Conservation (phyloP, 208 protist genomes). For the Borovskyia barvae region DNA sequence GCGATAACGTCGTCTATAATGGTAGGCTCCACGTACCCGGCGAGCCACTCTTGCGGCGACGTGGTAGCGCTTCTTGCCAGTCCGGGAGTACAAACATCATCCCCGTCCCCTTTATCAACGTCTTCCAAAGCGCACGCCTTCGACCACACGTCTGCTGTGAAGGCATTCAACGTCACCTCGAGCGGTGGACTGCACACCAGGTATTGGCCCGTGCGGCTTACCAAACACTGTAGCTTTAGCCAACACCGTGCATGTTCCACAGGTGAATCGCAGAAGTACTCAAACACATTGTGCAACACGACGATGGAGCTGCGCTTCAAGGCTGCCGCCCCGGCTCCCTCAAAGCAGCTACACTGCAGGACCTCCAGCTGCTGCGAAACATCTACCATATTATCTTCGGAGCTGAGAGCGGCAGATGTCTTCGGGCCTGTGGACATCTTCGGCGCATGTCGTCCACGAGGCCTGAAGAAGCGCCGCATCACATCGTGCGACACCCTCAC, state of each 20-base stretch:
- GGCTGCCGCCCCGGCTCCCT: slow-evolving; percentile 34
- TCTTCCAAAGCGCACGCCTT: slow-evolving; percentile 8
- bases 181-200: slow-evolving; percentile 64
- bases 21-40: slow-evolving; percentile 25
- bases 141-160: slow-evolving; percentile 9
- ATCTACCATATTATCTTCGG: neutral
- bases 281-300: slow-evolving; percentile 88
- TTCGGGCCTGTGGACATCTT: neutral
- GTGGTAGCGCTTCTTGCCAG: neutral
- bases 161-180: slow-evolving; percentile 38
- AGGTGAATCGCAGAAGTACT: slow-evolving; percentile 62
- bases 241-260: slow-evolving; percentile 65
- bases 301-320: slow-evolving; percentile 52
- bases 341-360: slow-evolving; percentile 69
- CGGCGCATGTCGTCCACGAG: slow-evolving; percentile 16
- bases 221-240: slow-evolving; percentile 50
- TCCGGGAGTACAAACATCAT: neutral
- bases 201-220: slow-evolving; percentile 42
- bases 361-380: slow-evolving; percentile 17
- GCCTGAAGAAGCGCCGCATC: slow-evolving; percentile 28
- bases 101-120: neutral
- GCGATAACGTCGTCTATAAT: slow-evolving; percentile 13
- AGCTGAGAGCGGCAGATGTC: neutral
- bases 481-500: slow-evolving; percentile 27
- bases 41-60: slow-evolving; percentile 25